Conservation (phyloP, 208 protist genomes). For the Crithidia expoeki region DNA sequence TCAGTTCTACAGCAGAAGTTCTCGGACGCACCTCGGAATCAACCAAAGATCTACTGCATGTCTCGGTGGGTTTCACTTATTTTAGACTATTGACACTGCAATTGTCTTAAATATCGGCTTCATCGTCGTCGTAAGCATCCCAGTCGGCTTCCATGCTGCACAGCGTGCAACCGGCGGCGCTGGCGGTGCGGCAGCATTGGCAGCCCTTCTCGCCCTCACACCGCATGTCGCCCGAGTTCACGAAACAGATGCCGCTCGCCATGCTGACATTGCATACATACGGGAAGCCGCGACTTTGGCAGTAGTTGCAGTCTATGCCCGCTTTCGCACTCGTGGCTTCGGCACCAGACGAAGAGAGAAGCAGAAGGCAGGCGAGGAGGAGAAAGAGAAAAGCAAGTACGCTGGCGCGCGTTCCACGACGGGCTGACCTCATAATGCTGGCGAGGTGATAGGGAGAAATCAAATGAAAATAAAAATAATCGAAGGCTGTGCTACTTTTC, state of each 20-base stretch:
- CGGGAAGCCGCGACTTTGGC: constrained; percentile 41
- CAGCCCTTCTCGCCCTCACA: constrained; percentile 33
- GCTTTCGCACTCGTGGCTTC: not conserved
- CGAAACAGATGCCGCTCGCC: constrained; percentile 29
- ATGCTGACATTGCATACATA: constrained; percentile 50
- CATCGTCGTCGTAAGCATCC: constrained; percentile 34
- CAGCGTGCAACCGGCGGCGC: constrained; percentile 31
- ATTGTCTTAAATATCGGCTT: constrained; percentile 22
- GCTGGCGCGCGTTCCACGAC: not conserved
- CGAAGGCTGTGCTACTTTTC: no score
- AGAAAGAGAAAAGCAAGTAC: not conserved
- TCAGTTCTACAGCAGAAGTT: no score
- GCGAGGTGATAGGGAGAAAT: not conserved
- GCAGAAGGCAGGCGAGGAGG: not conserved
- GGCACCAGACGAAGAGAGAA: not conserved
- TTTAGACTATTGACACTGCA: not conserved
- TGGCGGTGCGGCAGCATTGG: constrained; percentile 34
- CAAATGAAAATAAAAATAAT: no score
- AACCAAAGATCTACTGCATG: no score
- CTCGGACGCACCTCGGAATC: no score
- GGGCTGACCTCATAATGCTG: not conserved
- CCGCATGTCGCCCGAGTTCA: constrained; percentile 23
- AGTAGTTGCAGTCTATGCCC: constrained; percentile 41
- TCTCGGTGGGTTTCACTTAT: no score
- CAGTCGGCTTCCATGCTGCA: constrained; percentile 39